These are phyloP conservation scores for Bretschneidera sinensis DNA, from an alignment of 345 rosid species.

Conservation along the genomic window DNA sequence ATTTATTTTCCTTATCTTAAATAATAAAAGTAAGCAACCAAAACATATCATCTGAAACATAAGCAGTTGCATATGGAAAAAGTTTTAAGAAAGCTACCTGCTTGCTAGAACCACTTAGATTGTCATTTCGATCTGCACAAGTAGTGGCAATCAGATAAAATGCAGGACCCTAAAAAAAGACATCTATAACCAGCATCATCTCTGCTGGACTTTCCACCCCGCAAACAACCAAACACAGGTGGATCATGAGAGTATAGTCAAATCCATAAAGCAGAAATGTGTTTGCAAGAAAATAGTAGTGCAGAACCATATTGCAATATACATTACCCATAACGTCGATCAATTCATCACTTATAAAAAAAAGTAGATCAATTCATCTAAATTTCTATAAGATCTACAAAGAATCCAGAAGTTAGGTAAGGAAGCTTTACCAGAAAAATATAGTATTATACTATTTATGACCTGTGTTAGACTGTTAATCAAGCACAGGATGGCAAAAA, in stretches of 20 bases:
- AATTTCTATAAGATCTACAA: background rate
- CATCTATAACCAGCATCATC: background rate
- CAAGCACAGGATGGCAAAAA: background rate
- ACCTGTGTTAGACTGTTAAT: background rate
- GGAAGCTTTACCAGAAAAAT: background rate
- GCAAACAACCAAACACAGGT: background rate
- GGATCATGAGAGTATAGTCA: no score
- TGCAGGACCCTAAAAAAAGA: background rate
- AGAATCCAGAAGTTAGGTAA: no score
- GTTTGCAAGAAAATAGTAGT: no score
- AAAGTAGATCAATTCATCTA: background rate
- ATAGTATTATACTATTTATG: background rate
- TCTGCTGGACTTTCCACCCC: no score
- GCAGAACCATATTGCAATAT: background rate
- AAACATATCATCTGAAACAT: background rate
- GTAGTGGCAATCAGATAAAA: slow-evolving; percentile 11
- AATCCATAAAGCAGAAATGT: no score
- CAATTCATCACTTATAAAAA: no score
- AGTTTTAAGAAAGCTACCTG: slow-evolving; percentile 34
- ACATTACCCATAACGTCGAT: no score
- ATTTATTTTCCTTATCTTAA: slow-evolving; percentile 6
- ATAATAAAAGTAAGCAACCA: slow-evolving; percentile 6
- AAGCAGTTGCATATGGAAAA: slow-evolving; percentile 9
- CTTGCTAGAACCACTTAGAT: slow-evolving; percentile 28
- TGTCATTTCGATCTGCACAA: slow-evolving; percentile 49